Conservation (phyloP, 1,284 basidiomycete species). For the Marasmius sp. region DNA sequence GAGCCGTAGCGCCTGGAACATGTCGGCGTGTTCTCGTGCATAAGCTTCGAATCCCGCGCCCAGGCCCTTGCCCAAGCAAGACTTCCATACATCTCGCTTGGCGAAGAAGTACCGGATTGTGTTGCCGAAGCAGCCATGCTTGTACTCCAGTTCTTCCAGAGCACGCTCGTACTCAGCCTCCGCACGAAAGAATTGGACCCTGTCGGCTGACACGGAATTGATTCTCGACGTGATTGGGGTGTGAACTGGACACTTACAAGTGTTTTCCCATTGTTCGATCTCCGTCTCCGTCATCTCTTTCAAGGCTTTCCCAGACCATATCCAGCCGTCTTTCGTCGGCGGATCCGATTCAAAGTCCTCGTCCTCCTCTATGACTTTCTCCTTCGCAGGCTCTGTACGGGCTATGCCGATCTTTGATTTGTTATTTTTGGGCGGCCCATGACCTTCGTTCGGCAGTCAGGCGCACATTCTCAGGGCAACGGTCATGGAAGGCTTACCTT, state of each 20-base stretch:
- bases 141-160: slow-evolving; percentile 23
- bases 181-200: slow-evolving; percentile 26
- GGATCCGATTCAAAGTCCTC: too few species aligned
- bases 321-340: slow-evolving; percentile 1
- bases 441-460: neutral
- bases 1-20: neutral
- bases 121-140: slow-evolving; percentile 20
- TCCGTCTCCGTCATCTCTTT: neutral
- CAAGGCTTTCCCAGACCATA: neutral
- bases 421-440: too few species aligned
- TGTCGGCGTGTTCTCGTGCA: slow-evolving; percentile 9
- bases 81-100: slow-evolving; percentile 6
- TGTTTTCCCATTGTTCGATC: slow-evolving; percentile 1
- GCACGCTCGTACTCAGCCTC: slow-evolving; percentile 27
- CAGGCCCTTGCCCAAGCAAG: slow-evolving; percentile 5
- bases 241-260: neutral
- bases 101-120: slow-evolving; percentile 14
- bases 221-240: neutral
- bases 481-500: too few species aligned
- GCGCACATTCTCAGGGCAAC: too few species aligned
- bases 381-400: neutral
- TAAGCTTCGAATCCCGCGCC: slow-evolving; percentile 7
- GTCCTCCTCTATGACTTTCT: neutral
- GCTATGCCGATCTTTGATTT: neutral
- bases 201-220: slow-evolving; percentile 21